Conservation (phyloP, 2,329 filamentous ascomycete genomes). For the Dothiorella sarmentorum region DNA sequence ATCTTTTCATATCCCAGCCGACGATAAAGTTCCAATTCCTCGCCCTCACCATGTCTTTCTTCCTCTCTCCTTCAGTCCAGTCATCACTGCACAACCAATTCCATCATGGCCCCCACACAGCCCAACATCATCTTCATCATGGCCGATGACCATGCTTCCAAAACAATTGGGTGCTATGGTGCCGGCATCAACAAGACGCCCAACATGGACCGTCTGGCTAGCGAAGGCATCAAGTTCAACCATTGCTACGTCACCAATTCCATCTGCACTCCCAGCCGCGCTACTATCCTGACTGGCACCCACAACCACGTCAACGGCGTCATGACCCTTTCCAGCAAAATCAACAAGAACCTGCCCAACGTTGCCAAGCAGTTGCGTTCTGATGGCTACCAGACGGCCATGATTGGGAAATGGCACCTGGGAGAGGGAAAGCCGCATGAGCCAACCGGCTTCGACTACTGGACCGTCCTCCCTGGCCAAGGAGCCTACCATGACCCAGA, state of each 20-base stretch:
- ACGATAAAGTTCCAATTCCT: too few relatives aligned
- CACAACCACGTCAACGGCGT: conserved; percentile 55
- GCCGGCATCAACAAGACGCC: conserved; percentile 52
- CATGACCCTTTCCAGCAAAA: conserved; percentile 47
- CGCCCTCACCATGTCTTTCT: neutral
- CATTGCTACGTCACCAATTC: conserved; percentile 55
- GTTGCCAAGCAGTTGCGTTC: conserved; percentile 50
- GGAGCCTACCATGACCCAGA: conserved; percentile 52
- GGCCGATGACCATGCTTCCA: conserved; percentile 54
- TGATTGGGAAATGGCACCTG: conserved; percentile 55
- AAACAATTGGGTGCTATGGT: conserved; percentile 49
- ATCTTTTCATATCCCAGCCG: too few relatives aligned
- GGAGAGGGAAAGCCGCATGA: conserved; percentile 47
- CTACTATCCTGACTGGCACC: conserved; percentile 49
- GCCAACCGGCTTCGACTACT: conserved; percentile 52
- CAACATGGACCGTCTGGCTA: conserved; percentile 50
- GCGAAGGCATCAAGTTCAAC: conserved; percentile 51
- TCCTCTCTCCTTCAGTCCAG: neutral
- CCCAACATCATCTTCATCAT: conserved; percentile 52
- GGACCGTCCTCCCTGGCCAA: conserved; percentile 51
- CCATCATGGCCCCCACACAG: neutral
- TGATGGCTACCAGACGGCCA: conserved; percentile 50
- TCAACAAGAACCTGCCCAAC: conserved; percentile 51
- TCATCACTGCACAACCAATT: neutral
- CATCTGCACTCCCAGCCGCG: conserved; percentile 53